Percentiles rank a stretch among this genome's conserved stretches.
Conservation (phyloP, 2,329 filamentous ascomycete genomes). For the Fusarium pseudocircinatum region DNA sequence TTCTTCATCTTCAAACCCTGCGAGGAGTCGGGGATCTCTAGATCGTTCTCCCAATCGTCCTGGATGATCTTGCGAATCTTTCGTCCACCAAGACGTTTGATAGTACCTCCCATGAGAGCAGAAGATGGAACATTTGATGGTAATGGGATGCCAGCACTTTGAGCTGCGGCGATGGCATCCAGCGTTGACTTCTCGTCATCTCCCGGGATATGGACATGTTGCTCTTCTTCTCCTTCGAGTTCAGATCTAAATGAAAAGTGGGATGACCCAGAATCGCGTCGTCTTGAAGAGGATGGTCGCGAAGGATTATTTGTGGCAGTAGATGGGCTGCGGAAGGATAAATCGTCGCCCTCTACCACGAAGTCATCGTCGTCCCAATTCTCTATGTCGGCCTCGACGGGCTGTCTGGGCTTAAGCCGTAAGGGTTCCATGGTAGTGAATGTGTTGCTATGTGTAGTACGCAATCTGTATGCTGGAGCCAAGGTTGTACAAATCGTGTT, state of each 20-base stretch:
- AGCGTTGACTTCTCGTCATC: conserved; percentile 86
- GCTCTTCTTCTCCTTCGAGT: conserved; percentile 86
- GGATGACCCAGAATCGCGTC: conserved; percentile 83
- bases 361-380: conserved; percentile 84
- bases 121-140: conserved; percentile 88
- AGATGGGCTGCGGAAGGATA: conserved; percentile 66
- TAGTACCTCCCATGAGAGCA: conserved; percentile 89
- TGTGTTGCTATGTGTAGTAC: conserved; percentile 16
- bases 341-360: conserved; percentile 73
- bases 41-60: conserved; percentile 84
- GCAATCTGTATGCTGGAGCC: conserved; percentile 17
- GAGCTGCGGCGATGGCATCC: conserved; percentile 87
- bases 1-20: conserved; percentile 72
- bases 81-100: conserved; percentile 84
- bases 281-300: conserved; percentile 53
- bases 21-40: conserved; percentile 71
- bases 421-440: conserved; percentile 61
- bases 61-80: conserved; percentile 78
- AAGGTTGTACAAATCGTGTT: conserved; percentile 22
- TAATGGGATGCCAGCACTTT: conserved; percentile 89
- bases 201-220: conserved; percentile 83
- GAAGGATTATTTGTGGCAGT: conserved; percentile 55
- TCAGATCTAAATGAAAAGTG: conserved; percentile 85
- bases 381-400: conserved; percentile 72
- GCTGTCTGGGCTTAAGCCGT: conserved; percentile 62